Conservation (phyloP, 2,329 filamentous ascomycete species). For the Xylariaceae sp. region DNA sequence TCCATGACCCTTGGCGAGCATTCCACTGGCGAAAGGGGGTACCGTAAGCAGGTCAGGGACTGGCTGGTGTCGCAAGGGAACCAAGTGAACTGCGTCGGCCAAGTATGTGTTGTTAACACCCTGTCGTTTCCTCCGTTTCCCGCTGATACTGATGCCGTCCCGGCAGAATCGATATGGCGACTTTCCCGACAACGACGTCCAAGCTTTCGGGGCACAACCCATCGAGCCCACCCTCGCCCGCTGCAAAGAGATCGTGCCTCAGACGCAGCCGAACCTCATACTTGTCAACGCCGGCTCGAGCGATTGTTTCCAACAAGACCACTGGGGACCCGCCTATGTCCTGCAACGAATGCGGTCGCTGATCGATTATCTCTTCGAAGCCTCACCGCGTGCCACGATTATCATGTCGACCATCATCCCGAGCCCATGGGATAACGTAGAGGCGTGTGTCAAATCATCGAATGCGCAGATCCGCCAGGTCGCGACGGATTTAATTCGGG, state of each 20-base stretch:
- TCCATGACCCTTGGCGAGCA: constrained; percentile 29
- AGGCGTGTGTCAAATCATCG: constrained; percentile 25
- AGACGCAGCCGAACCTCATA: constrained; percentile 28
- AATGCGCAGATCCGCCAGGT: constrained; percentile 31
- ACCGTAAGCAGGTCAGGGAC: constrained; percentile 26
- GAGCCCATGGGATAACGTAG: constrained; percentile 26
- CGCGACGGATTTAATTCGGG: constrained; percentile 23
- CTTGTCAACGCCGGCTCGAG: constrained; percentile 28
- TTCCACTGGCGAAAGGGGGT: constrained; percentile 27
- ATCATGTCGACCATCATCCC: constrained; percentile 30
- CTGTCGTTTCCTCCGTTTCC: background rate
- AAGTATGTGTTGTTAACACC: constrained; percentile 14
- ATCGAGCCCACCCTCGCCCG: constrained; percentile 28
- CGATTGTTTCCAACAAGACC: constrained; percentile 27
- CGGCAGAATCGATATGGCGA: constrained; percentile 27
- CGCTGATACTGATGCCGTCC: constrained; percentile 11
- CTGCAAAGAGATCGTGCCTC: constrained; percentile 27
- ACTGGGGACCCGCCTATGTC: constrained; percentile 25
- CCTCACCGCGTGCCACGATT: constrained; percentile 25
- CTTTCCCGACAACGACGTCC: constrained; percentile 30
- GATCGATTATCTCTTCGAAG: constrained; percentile 27
- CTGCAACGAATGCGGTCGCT: constrained; percentile 26
- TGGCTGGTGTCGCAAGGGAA: constrained; percentile 27
- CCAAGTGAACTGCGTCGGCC: constrained; percentile 26
- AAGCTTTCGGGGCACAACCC: constrained; percentile 28